Evolutionary conservation across 106 monocot species (phyloP).

Genomic region (Dendrobium catenatum): DNA sequence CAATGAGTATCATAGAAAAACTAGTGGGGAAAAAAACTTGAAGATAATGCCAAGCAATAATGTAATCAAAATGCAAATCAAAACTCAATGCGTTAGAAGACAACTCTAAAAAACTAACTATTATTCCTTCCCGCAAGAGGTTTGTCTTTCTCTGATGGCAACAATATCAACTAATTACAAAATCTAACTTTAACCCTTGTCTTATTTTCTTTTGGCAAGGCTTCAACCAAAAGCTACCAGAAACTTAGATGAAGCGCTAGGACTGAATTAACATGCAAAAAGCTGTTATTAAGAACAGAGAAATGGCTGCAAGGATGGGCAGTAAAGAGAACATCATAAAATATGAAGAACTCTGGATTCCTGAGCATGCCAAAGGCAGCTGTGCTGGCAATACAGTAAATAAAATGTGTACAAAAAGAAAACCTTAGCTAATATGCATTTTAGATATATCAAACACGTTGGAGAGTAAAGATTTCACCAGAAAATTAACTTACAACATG

Average conservation of each 20-base stretch:
- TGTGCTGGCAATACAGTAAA: background rate
- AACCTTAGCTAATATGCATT: background rate
- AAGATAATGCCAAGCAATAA: no score
- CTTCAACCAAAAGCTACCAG: no score
- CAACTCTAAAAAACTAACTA: no score
- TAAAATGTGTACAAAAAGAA: background rate
- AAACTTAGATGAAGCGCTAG: background rate
- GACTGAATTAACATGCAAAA: background rate
- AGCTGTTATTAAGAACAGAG: background rate
- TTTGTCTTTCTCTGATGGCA: no score
- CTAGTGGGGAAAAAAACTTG: no score
- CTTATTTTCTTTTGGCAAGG: no score
- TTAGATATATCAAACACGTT: background rate
- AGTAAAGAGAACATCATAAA: background rate
- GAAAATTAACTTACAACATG: slow-evolving; percentile 45
- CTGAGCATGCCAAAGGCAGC: background rate
- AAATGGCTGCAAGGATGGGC: background rate
- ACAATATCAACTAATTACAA: no score
- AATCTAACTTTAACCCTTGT: no score
- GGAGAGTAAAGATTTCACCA: background rate
- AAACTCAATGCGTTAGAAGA: no score
- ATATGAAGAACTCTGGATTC: background rate
- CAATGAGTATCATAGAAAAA: no score
- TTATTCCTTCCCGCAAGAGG: no score
- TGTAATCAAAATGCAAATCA: no score